Conservation (phyloP, 768 basidiomycete genomes). For the Rhodosporidiobolus sp. region DNA sequence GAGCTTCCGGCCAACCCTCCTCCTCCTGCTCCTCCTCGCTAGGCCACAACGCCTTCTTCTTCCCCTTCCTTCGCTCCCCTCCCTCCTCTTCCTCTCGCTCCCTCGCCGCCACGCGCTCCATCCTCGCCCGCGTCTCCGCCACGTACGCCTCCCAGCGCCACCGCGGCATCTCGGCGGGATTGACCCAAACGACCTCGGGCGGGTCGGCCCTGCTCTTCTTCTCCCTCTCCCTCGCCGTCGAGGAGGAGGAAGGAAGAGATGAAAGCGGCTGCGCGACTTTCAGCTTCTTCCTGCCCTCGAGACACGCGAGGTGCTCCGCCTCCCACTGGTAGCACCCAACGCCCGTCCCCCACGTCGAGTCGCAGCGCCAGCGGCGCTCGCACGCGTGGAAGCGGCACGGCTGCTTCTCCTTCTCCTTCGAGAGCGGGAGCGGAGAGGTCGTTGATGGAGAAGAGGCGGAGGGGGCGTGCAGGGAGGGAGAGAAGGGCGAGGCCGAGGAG, state of each 20-base stretch:
- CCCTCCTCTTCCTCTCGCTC: slow-evolving; percentile 43
- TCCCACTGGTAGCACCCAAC: slow-evolving; percentile 32
- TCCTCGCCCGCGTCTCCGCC: slow-evolving; percentile 52
- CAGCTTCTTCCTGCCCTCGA: slow-evolving; percentile 19
- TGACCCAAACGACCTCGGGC: slow-evolving; percentile 68
- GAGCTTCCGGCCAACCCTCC: slow-evolving; percentile 54
- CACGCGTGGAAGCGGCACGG: slow-evolving; percentile 80
- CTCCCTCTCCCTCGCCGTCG: too few relatives aligned
- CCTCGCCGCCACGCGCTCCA: slow-evolving; percentile 52
- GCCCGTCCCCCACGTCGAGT: slow-evolving; percentile 36
- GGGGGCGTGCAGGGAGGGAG: background rate
- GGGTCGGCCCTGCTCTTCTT: slow-evolving; percentile 1
- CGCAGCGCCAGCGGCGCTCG: slow-evolving; percentile 58
- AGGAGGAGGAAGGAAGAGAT: too few relatives aligned
- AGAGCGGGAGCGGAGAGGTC: background rate
- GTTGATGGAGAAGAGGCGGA: slow-evolving; percentile 15
- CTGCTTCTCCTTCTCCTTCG: too few relatives aligned
- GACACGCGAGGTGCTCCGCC: background rate
- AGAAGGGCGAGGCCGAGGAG: background rate
- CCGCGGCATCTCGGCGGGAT: slow-evolving; percentile 71
- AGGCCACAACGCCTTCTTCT: background rate
- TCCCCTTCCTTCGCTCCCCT: slow-evolving; percentile 20
- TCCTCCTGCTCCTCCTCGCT: background rate
- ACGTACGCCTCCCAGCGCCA: slow-evolving; percentile 58
- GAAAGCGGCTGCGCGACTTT: too few relatives aligned